Percentiles rank a stretch among this genome's conserved stretches.
phyloP scores from a whole-genome alignment of 441 rosid genomes.

The Sinapis alba region DNA sequence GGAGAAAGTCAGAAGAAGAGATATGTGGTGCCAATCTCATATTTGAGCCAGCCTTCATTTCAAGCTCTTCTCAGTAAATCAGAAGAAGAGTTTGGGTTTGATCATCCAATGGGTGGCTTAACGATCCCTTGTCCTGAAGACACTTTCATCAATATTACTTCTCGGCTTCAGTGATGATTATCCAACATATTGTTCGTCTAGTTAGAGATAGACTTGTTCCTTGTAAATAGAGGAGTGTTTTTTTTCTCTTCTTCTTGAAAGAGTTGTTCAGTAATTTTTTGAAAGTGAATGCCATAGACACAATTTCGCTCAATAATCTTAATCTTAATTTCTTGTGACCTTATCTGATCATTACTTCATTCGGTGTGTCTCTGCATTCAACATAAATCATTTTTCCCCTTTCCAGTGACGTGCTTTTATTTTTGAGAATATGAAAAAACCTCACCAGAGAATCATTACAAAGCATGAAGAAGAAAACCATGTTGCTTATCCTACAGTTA shows the following conservation, averaged over 20 bases:
- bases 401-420: no score
- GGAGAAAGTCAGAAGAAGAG: slow-evolving; percentile 45
- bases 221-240: background rate
- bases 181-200: background rate
- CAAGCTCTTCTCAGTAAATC: no score
- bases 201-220: background rate
- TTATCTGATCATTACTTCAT: background rate
- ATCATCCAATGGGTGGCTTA: no score
- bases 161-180: slow-evolving; percentile 10
- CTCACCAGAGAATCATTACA: no score
- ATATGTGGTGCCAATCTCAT: slow-evolving; percentile 32
- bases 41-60: no score
- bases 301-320: background rate
- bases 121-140: slow-evolving; percentile 23
- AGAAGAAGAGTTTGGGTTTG: no score
- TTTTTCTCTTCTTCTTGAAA: background rate
- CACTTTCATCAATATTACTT: background rate
- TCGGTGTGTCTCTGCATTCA: background rate
- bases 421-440: no score
- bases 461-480: background rate
- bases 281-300: background rate
- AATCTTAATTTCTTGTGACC: background rate
- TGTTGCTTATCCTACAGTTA: background rate
- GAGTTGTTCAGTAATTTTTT: background rate
- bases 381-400: background rate